Evolutionary conservation across 2,329 filamentous ascomycete species (phyloP), one percentile per base, ranked within the genome.

Genomic region (Macrophomina tecta): DNA sequence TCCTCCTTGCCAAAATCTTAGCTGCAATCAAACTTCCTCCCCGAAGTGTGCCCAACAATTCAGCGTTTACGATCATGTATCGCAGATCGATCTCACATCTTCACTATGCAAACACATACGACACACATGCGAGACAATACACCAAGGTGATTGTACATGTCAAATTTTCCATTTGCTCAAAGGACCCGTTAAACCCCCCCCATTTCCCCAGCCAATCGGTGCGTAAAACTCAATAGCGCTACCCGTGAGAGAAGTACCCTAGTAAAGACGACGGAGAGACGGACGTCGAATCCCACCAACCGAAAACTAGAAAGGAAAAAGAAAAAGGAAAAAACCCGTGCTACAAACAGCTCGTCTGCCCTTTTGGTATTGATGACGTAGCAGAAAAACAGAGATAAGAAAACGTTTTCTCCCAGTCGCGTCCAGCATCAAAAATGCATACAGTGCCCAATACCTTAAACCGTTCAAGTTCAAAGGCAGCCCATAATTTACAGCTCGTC

Each of bases 401-500:
- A 32, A 23, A 18, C 56, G 18, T 61, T 62, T 62, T 62, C 58
- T 49, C n/a, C 36, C 30, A n/a, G 32, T 62, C 32, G 58, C 58
- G 32, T 38, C 4, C 23, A 62, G 58, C 58, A 62, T 38, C 45
- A 32, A 23, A 55, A 23, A 18, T n/a, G 16, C 23, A 32, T 40
- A 38, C 16, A 12, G 34, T 62, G 49, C 16, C 58, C 58, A 62
- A 62, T 28, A 18, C 32, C 58, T 23, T 8, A 8, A 3, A 38
- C 11, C 23, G 32, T 23, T n/a, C 18, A 12, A 28, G 18, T 45
- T 34, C 32, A 49, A 65, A 58, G 30, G 52, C n/a, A 18, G 49
- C 23, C 23, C 38, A 48, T 64, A 45, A 49, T 66, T 84, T 92
- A 94, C 85, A 94, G 84, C 84, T 94, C 92, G 76, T 94, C 91